Evolutionary conservation across 2,329 filamentous ascomycete species (phyloP).

Genomic region (Aureobasidium mangrovei): DNA sequence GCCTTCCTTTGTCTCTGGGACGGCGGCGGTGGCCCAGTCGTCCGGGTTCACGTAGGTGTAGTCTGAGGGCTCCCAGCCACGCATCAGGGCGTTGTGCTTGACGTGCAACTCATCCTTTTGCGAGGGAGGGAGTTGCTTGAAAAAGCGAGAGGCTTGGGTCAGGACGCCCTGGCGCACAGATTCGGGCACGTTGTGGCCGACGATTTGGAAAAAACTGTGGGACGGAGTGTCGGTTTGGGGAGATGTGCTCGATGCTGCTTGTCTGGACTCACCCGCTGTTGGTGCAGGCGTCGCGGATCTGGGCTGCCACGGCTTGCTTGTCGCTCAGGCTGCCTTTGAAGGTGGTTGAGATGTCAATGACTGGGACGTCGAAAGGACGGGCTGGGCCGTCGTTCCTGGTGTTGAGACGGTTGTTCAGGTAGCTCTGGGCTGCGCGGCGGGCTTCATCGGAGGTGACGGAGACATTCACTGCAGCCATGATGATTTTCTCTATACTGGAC

Average conservation of each 20-base stretch:
- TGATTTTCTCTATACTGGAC: not conserved
- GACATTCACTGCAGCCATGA: not conserved
- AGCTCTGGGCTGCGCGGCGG: conserved; percentile 8
- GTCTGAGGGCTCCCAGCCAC: conserved; percentile 38
- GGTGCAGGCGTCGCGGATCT: conserved; percentile 34
- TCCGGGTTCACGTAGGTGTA: conserved; percentile 32
- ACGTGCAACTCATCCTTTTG: conserved; percentile 38
- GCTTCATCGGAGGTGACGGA: conserved; percentile 6
- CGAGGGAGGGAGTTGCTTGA: conserved; percentile 34
- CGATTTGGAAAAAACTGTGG: conserved; percentile 11
- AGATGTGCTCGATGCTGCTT: conserved; percentile 23
- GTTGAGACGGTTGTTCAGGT: conserved; percentile 8
- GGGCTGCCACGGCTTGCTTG: conserved; percentile 31
- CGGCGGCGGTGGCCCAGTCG: conserved; percentile 28
- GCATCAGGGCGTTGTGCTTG: conserved; percentile 31
- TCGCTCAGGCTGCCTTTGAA: conserved; percentile 29
- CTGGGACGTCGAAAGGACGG: conserved; percentile 12
- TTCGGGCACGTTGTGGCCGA: conserved; percentile 13
- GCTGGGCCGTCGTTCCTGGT: not conserved
- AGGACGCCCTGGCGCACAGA: conserved; percentile 29
- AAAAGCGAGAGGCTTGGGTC: conserved; percentile 34
- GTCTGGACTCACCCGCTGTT: conserved; percentile 26
- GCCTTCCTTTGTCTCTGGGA: conserved; percentile 23
- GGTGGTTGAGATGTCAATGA: conserved; percentile 38
- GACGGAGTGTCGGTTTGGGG: too few relatives aligned